Conservation (phyloP, 306 rosid species). For the Medicago truncatula region MtrunA17r5.0-ANR NC_053045.1:13705501-13706000, state of each 20-base stretch:
- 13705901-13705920: too few relatives aligned
- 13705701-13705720: neutral
- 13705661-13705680: neutral
- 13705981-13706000: too few relatives aligned
- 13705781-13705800: too few relatives aligned
- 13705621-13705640: conserved; percentile 19
- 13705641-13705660: neutral
- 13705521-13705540: conserved; percentile 85
- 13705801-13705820: too few relatives aligned
- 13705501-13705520: conserved; percentile 77
- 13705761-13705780: neutral
- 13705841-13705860: too few relatives aligned
- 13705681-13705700: neutral
- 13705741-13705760: neutral
- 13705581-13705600: conserved; percentile 72
- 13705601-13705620: conserved; percentile 63
- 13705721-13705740: too few relatives aligned
- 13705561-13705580: conserved; percentile 61
- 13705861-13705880: too few relatives aligned
- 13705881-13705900: too few relatives aligned
- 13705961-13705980: too few relatives aligned
- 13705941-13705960: too few relatives aligned
- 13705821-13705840: too few relatives aligned
- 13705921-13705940: too few relatives aligned
- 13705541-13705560: conserved; percentile 85